Conservation (phyloP, 2,329 filamentous ascomycete genomes). For the Pestalotiopsis sp. region DNA sequence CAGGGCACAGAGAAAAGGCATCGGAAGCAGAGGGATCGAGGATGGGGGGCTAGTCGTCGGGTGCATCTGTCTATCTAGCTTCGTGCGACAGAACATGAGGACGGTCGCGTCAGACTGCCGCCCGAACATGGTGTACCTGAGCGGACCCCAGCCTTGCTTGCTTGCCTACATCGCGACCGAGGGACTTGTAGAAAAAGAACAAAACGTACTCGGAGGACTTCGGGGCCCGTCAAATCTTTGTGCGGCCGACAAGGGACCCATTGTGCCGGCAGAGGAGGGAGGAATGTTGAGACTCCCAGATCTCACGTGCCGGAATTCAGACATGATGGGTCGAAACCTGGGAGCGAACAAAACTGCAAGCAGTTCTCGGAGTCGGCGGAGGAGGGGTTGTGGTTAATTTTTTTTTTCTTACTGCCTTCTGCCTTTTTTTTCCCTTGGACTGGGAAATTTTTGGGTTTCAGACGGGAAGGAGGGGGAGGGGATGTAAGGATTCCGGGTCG, state of each 20-base stretch:
- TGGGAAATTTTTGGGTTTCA: neutral
- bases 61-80: conserved; percentile 2
- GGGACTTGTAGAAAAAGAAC: neutral
- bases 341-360: conserved; percentile 1
- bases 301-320: conserved; percentile 60
- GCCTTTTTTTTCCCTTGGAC: neutral
- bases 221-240: conserved; percentile 61
- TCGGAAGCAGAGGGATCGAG: neutral
- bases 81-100: neutral
- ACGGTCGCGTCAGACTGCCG: neutral
- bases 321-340: conserved; percentile 34
- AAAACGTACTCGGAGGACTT: conserved; percentile 64
- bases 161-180: neutral
- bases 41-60: neutral
- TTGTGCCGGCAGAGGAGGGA: conserved; percentile 32
- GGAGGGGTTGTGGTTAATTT: neutral
- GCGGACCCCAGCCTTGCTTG: neutral
- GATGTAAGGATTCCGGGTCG: neutral
- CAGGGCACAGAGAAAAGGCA: conserved; percentile 3
- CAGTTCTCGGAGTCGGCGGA: neutral
- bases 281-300: conserved; percentile 60
- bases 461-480: neutral
- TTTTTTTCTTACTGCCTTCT: neutral
- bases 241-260: conserved; percentile 38
- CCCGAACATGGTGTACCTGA: neutral